A percentile compares a stretch with the other conserved stretches of the same genome.
These are phyloP conservation scores for Debaryomyces sp. DNA, from an alignment of 1,139 yeast species.

Conservation along the genomic window DNA sequence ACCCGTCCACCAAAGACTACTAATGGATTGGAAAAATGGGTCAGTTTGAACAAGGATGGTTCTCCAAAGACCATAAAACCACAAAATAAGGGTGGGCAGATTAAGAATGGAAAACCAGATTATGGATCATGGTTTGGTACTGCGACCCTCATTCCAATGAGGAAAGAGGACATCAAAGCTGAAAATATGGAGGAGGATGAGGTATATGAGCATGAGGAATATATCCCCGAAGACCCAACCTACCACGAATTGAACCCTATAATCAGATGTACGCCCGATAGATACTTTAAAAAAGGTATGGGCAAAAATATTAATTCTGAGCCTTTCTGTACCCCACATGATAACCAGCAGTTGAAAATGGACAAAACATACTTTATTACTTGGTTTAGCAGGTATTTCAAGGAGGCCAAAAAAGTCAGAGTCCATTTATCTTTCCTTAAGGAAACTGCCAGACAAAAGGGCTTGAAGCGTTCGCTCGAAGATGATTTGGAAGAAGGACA, in stretches of 20 bases:
- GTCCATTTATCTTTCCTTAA: slow-evolving; percentile 68
- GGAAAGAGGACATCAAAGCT: slow-evolving; percentile 65
- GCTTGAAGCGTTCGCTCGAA: slow-evolving; percentile 44
- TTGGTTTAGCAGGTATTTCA: slow-evolving; percentile 73
- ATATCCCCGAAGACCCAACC: slow-evolving; percentile 66
- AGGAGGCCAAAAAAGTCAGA: slow-evolving; percentile 58
- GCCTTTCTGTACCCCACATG: slow-evolving; percentile 84
- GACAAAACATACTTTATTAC: slow-evolving; percentile 73
- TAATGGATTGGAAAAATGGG: slow-evolving; percentile 79
- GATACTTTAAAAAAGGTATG: slow-evolving; percentile 64
- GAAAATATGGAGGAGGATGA: slow-evolving; percentile 69
- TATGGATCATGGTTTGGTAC: slow-evolving; percentile 79
- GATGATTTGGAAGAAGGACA: slow-evolving; percentile 14
- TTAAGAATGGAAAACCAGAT: slow-evolving; percentile 67
- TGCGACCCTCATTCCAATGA: slow-evolving; percentile 57
- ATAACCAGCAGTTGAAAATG: slow-evolving; percentile 53
- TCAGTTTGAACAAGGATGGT: slow-evolving; percentile 75
- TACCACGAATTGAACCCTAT: slow-evolving; percentile 74
- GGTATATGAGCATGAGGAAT: slow-evolving; percentile 53
- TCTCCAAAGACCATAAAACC: slow-evolving; percentile 81
- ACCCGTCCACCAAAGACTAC: slow-evolving; percentile 71
- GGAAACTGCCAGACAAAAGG: slow-evolving; percentile 57
- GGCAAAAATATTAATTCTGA: slow-evolving; percentile 59
- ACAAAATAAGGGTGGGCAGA: slow-evolving; percentile 67
- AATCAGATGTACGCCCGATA: slow-evolving; percentile 82